Conservation (phyloP, 2,329 filamentous ascomycete species). For the Curvularia hawaiiensis region DNA sequence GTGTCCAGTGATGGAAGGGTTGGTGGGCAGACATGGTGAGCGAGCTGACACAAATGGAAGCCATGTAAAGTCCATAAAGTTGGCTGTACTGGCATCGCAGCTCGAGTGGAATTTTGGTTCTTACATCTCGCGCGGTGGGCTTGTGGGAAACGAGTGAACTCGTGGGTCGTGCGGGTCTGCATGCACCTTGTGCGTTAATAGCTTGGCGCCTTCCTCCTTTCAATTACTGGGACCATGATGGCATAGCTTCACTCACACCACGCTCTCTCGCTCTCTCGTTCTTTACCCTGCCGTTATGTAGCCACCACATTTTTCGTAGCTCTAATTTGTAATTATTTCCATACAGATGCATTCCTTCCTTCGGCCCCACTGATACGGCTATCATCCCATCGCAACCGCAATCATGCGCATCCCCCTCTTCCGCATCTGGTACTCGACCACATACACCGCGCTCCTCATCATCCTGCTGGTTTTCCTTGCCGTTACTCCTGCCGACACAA, state of each 20-base stretch:
- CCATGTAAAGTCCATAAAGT: no score
- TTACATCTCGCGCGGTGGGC: neutral
- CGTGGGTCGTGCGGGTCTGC: constrained; percentile 25
- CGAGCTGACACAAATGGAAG: neutral
- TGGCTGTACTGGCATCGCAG: neutral
- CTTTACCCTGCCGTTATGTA: constrained; percentile 24
- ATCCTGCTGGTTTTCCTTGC: constrained; percentile 75
- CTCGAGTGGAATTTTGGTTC: constrained; percentile 1
- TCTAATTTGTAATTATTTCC: constrained; percentile 33
- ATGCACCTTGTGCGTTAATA: constrained; percentile 26
- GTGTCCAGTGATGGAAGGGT: no score
- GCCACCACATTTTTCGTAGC: constrained; percentile 16
- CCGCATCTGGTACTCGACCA: constrained; percentile 78
- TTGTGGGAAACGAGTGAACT: constrained; percentile 14
- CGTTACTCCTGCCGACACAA: constrained; percentile 76
- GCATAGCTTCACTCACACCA: constrained; percentile 13
- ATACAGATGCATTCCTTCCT: constrained; percentile 28
- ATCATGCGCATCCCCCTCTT: constrained; percentile 63
- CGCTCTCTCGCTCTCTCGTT: constrained; percentile 9
- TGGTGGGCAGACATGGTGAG: neutral
- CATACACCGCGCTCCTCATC: constrained; percentile 78
- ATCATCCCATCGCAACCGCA: constrained; percentile 11
- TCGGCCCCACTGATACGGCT: constrained; percentile 6
- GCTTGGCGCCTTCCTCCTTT: constrained; percentile 26
- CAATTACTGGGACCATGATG: constrained; percentile 14